A percentile compares a stretch with the other conserved stretches of the same genome.
Conservation (phyloP, 176 grass and related monocot genomes). For the Oryza coarctata region DNA sequence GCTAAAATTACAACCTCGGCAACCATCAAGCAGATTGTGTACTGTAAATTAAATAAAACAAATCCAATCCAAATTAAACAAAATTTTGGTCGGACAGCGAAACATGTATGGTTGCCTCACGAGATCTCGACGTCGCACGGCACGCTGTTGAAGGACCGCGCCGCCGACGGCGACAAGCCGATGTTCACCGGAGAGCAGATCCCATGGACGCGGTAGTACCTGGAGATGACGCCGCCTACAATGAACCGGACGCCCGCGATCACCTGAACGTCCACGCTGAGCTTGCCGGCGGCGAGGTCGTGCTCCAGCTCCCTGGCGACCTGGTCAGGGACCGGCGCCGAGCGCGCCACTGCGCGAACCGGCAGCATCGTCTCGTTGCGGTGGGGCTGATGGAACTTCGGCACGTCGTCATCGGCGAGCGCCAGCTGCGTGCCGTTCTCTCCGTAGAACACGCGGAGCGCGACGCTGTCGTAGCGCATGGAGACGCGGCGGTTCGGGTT, state of each 20-base stretch:
- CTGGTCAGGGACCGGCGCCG: slow-evolving; percentile 22
- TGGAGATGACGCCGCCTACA: slow-evolving; percentile 41
- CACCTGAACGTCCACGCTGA: slow-evolving; percentile 54
- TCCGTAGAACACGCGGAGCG: slow-evolving; percentile 53
- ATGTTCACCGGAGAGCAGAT: slow-evolving; percentile 69
- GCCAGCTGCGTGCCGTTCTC: slow-evolving; percentile 47
- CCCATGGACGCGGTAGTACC: slow-evolving; percentile 43
- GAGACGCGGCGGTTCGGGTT: slow-evolving; percentile 73
- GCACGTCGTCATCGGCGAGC: not conserved
- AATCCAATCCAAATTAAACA: not conserved
- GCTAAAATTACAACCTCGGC: not conserved
- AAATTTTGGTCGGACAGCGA: not conserved
- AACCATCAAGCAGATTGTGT: not conserved
- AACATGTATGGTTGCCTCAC: not conserved
- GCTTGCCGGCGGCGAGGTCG: slow-evolving; percentile 42
- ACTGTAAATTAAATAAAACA: not conserved
- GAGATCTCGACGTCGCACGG: slow-evolving; percentile 54
- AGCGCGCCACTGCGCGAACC: slow-evolving; percentile 46
- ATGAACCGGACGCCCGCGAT: slow-evolving; percentile 50
- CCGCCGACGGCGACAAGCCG: slow-evolving; percentile 41
- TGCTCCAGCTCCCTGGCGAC: slow-evolving; percentile 55
- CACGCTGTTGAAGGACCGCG: slow-evolving; percentile 45
- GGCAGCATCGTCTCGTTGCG: slow-evolving; percentile 59
- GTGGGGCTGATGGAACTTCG: slow-evolving; percentile 63
- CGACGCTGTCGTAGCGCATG: slow-evolving; percentile 55